Base-by-base conservation (phyloP, 768 basidiomycete species). In the Hericium erinaceus region DNA sequence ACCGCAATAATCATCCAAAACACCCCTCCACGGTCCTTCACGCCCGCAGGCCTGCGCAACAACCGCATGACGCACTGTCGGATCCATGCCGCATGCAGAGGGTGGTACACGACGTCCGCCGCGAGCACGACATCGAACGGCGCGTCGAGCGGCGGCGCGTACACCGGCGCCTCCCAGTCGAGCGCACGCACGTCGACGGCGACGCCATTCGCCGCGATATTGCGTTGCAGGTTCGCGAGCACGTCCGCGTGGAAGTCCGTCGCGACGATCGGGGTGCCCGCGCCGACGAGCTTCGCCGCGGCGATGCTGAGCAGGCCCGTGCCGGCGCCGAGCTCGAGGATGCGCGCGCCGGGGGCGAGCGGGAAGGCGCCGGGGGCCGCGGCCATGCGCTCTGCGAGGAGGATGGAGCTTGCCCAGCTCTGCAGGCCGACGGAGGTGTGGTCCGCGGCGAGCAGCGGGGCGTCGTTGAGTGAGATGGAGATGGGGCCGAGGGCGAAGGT, bases 281-380 rank as follows among this genome's bases (percentile, higher is more conserved):
- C 9, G 8, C 56, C 64, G 9, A 81, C 67, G 2, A 84, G 64
- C 63, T 79, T 82, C 1, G 81, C 80, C 1, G 77, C 72, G 11
- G 80, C 75, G 60, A 94, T 84, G 61, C 88, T 88, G n/a, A 92
- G 76, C 56, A 92, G 72, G 4, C 91, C 91, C 0, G 91, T 93
- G 3, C 91, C 91, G 0, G 89, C 87, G 5, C 91, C 90, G n/a
- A 94, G 77, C 68, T 94, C 89, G 46, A 93, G 76, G 12, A 92
- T 65, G 16, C 65, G 62, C 4, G 61, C 26, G 16, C 20, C 11
- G 12, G 48, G 37, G 12, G 46, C 62, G 53, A 79, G 61, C 12
- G 72, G 72, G 60, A 78, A 82, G 57, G 64, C 59, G n/a, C 60
- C 64, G 2, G 84, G 79, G 41, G 73, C 64, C 9, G 70, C 67